Evolutionary conservation across 768 basidiomycete species (phyloP), one percentile per base, ranked within the genome.

Genomic region (Tylopilus balloui): DNA sequence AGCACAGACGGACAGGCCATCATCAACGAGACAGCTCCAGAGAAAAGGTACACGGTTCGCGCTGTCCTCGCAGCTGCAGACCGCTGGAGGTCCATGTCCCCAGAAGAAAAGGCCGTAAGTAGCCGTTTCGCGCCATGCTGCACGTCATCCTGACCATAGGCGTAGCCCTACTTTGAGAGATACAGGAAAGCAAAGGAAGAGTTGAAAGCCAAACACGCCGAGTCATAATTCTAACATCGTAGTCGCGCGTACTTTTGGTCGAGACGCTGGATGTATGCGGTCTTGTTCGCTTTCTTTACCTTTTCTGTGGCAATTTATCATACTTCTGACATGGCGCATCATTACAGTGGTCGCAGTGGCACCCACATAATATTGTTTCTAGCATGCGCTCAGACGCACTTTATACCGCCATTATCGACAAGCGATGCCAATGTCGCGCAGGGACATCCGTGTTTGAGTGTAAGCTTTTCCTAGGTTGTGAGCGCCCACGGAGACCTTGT

Each of bases 11-110:
- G 47, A n/a, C 50, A 52, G 17, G 42, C 48, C 11, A 14, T 63
- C 28, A 52, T 57, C 15, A 45, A 50, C 4, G 48, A 52, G 20
- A 51, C 34, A 7, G 15, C 27, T 14, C 34, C 44, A 23, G 51
- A 47, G 5, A 50, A 48, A 31, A 49, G 3, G 1, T 29, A 38
- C 13, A 0, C 15, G 0, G 20, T 58, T 35, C 54, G 56, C 4
- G 38, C 51, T 11, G 25, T 52, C 3, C 12, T 52, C 27, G 53
- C 51, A 13, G 63, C 61, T 19, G 71, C 31, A 14, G 45, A 32
- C 5, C 59, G 55, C 13, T 73, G 71, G 71, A 58, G 50, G 14
- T 54, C 55, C 23, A 55, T 73, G 65, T 57, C 67, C 7, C 12
- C 38, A 2, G 59, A 57, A n/a, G 69, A 70, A 47, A 71, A 68